Percentiles rank a stretch among this genome's conserved stretches.
These are phyloP conservation scores for Prunus yedoensis DNA, from an alignment of 331 rosid genomes.

Conservation along the genomic window DNA sequence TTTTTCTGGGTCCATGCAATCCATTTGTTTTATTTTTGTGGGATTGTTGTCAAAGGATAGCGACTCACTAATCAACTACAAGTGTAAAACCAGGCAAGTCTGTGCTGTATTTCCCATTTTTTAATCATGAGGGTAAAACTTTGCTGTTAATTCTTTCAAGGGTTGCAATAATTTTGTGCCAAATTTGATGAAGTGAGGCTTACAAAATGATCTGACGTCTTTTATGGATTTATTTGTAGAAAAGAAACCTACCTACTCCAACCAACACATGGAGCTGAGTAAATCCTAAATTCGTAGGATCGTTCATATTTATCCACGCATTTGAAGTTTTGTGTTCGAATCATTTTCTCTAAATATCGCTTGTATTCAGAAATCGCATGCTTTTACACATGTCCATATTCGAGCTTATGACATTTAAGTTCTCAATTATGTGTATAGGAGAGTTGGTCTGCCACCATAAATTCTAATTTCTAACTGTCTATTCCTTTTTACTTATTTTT, in stretches of 20 bases:
- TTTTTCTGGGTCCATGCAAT: constrained; percentile 1
- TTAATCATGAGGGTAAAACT: not conserved
- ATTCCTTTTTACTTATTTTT: no score
- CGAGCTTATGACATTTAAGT: no score
- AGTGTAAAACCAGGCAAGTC: not conserved
- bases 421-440: no score
- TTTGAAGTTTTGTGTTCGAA: accelerated
- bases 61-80: not conserved
- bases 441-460: no score
- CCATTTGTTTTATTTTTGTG: not conserved
- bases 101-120: not conserved
- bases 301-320: no score
- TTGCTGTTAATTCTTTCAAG: not conserved
- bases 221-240: not conserved
- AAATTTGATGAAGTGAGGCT: not conserved
- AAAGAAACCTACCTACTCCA: not conserved
- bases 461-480: no score
- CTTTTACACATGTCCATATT: no score
- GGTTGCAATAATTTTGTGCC: not conserved
- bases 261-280: no score
- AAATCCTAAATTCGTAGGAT: no score
- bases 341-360: accelerated
- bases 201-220: not conserved
- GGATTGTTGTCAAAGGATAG: not conserved
- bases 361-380: no score